A percentile compares a stretch with the other conserved stretches of the same genome.
Evolutionary conservation across 2,329 filamentous ascomycete species (phyloP).

Genomic region (Biscogniauxia sp.): DNA sequence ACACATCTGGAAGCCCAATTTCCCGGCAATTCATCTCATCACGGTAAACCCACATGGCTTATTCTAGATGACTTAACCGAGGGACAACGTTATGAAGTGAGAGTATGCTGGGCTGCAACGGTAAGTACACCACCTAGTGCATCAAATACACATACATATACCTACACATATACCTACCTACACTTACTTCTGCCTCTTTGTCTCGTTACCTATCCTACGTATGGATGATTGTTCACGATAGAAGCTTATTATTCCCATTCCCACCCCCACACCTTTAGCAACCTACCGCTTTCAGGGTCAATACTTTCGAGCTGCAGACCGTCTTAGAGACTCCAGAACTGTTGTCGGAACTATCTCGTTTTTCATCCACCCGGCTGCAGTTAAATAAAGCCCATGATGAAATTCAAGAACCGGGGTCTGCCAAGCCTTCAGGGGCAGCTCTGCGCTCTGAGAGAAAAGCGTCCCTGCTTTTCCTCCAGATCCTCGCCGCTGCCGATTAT

Average conservation of each 20-base stretch:
- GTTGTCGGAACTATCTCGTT: conserved; percentile 62
- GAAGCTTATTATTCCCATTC: conserved; percentile 11
- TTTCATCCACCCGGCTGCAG: conserved; percentile 49
- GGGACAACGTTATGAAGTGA: conserved; percentile 81
- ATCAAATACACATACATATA: conserved; percentile 9
- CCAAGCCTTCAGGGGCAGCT: conserved; percentile 2
- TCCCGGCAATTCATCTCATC: conserved; percentile 49
- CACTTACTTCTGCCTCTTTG: too few species aligned
- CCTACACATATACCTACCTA: too few species aligned
- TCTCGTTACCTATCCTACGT: conserved; percentile 1
- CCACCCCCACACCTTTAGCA: conserved; percentile 53
- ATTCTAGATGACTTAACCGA: conserved; percentile 68
- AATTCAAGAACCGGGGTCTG: conserved; percentile 9
- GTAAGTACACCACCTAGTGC: conserved; percentile 65
- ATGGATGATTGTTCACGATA: conserved; percentile 2
- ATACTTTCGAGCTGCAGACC: conserved; percentile 58
- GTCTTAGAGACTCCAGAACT: conserved; percentile 63
- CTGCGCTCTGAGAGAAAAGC: conserved; percentile 24
- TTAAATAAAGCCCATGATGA: conserved; percentile 13
- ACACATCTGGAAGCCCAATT: conserved; percentile 68
- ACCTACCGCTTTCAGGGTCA: conserved; percentile 76
- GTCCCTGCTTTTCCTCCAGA: conserved; percentile 68
- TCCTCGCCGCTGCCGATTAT: conserved; percentile 80
- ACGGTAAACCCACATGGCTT: conserved; percentile 73
- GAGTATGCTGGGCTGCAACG: conserved; percentile 90